Percentiles rank a stretch among this genome's conserved stretches.
Evolutionary conservation across 257 asterid genomes (phyloP).

Genomic region (Solanum etuberosum): DNA sequence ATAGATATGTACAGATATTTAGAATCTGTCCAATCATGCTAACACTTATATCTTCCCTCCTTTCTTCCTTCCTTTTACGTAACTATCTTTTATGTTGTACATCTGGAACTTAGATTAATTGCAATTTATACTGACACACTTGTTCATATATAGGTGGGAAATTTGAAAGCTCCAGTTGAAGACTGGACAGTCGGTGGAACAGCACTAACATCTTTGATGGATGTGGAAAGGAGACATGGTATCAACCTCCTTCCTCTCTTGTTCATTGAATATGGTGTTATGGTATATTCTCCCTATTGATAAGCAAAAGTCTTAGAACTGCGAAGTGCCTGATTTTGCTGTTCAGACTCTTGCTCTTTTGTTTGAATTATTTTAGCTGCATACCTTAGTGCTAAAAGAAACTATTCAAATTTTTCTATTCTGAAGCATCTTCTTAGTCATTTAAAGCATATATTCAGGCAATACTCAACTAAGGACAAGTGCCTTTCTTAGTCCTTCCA

Average conservation of each 20-base stretch:
- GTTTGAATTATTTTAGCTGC: neutral
- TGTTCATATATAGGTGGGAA: conserved; percentile 57
- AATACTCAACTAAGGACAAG: neutral
- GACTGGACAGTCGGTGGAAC: conserved; percentile 98
- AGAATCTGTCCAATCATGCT: too few relatives aligned
- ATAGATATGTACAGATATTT: too few relatives aligned
- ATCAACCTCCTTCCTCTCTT: neutral
- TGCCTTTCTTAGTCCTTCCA: neutral
- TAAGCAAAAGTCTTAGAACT: neutral
- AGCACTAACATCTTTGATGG: conserved; percentile 90
- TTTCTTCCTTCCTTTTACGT: neutral
- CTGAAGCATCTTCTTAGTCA: neutral
- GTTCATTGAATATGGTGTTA: neutral
- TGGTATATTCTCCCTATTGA: neutral
- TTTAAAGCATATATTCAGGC: neutral
- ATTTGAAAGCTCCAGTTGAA: conserved; percentile 84
- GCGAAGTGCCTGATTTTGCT: neutral
- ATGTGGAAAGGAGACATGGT: conserved; percentile 99
- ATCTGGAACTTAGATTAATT: neutral
- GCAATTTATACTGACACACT: neutral
- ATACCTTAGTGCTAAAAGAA: neutral
- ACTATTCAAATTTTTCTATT: neutral
- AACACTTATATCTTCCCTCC: neutral
- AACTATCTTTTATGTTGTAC: neutral
- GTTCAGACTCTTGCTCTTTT: neutral